A percentile compares a stretch with the other conserved stretches of the same genome.
phyloP scores from a whole-genome alignment of 129 eudicot genomes.

The Centella asiatica region DNA sequence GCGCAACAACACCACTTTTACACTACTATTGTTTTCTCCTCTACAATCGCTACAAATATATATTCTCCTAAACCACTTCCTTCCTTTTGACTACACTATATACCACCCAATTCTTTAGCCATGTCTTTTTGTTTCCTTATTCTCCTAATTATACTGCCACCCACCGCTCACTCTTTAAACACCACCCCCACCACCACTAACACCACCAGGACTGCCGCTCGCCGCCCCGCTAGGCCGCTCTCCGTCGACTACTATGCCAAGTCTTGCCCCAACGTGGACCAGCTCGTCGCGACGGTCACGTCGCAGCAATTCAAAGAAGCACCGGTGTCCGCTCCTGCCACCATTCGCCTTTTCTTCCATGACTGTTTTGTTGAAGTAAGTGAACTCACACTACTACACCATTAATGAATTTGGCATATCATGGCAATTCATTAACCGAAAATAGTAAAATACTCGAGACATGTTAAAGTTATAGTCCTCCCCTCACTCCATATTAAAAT shows the following conservation, averaged over 20 bases:
- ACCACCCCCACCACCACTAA: constrained; percentile 17
- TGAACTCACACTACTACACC: neutral
- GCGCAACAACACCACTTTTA: constrained; percentile 5
- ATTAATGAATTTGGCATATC: neutral
- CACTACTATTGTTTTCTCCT: constrained; percentile 8
- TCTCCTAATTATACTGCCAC: constrained; percentile 15
- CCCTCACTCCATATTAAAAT: no score
- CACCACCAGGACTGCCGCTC: no score
- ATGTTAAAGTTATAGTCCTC: no score
- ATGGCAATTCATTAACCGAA: neutral
- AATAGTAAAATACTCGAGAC: no score
- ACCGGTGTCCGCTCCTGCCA: constrained; percentile 68
- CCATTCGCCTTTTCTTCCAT: constrained; percentile 89
- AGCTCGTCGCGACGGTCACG: constrained; percentile 54
- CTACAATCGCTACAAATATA: neutral
- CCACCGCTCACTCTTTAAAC: constrained; percentile 6
- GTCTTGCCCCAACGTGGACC: constrained; percentile 69
- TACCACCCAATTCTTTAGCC: neutral
- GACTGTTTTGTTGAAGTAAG: constrained; percentile 82
- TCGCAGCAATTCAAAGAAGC: constrained; percentile 46
- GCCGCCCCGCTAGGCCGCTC: constrained; percentile 29
- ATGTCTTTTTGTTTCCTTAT: constrained; percentile 18
- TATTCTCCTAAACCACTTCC: constrained; percentile 13
- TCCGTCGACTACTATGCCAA: constrained; percentile 64
- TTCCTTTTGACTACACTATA: neutral